A percentile compares a stretch with the other conserved stretches of the same genome.
Evolutionary conservation across 768 basidiomycete species (phyloP).

Genomic region (Leccinum disarticulatum): DNA sequence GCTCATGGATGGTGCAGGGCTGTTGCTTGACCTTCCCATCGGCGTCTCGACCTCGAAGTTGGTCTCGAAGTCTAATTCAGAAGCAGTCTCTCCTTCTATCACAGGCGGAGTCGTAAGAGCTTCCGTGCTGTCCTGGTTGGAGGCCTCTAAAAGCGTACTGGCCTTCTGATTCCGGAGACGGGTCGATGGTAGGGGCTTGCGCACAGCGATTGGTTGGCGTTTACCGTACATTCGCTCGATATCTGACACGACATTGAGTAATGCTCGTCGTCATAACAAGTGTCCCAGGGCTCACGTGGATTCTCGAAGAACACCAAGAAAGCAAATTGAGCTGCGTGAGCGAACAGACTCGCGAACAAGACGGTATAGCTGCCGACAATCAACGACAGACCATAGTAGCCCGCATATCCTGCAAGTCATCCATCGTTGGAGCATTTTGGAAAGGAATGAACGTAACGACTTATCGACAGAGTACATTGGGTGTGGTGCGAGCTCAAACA

Average conservation of each 20-base stretch:
- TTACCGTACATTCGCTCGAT: conserved; percentile 94
- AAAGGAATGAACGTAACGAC: conserved; percentile 5
- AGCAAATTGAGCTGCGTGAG: conserved; percentile 94
- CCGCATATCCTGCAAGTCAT: conserved; percentile 95
- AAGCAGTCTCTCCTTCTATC: conserved; percentile 73
- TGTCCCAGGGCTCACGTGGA: conserved; percentile 65
- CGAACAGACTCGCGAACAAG: conserved; percentile 89
- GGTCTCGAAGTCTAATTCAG: conserved; percentile 67
- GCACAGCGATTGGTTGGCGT: conserved; percentile 84
- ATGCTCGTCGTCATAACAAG: background rate
- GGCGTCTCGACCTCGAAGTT: conserved; percentile 52
- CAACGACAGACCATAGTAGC: conserved; percentile 94
- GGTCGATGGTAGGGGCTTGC: conserved; percentile 57
- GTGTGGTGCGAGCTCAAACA: conserved; percentile 91
- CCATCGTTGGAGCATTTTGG: background rate
- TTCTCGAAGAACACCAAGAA: conserved; percentile 97
- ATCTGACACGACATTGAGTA: conserved; percentile 45
- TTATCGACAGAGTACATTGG: conserved; percentile 93
- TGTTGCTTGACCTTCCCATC: conserved; percentile 9
- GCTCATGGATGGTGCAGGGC: background rate
- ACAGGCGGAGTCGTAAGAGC: conserved; percentile 47
- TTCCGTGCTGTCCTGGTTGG: conserved; percentile 28
- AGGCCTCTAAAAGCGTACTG: conserved; percentile 5
- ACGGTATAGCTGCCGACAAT: conserved; percentile 88
- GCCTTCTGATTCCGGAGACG: conserved; percentile 16